Base-by-base conservation (phyloP, 1,139 yeast genomes). In the Taphrina deformans region DNA sequence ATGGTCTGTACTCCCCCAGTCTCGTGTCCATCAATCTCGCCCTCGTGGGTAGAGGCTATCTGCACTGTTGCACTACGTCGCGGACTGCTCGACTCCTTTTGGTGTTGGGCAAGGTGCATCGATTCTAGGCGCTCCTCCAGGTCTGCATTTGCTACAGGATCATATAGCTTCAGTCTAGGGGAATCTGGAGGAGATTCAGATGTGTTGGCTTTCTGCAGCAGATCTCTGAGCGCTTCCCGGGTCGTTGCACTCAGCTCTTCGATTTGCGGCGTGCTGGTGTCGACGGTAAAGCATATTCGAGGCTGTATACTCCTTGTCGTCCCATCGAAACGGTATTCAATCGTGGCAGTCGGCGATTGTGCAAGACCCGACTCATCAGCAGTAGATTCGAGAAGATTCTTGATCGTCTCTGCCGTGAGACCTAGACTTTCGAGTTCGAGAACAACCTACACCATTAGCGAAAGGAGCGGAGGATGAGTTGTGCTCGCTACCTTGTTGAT, bases 381-480 rank as follows among this genome's bases (percentile, higher is more conserved):
- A 6, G 67, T 24, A 24, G 63, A 26, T 9, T 51, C 62, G 46
- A 65, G 58, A 10, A 62, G 53, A 24, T 35, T 38, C 31, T 52
- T 50, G 58, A 65, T 65, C 7, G 67, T 62, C n/a, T 55, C 65
- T 16, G 65, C 29, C 29, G 40, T 56, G 14, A 65, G 50, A 0
- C 89, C 89, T 41, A 84, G 73, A 23, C 75, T 73, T 51, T 80
- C 79, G 41, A 86, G 78, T 73, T 87, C 92, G 33, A 78, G 76
- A 9, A 86, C 90, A 4, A 87, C 88, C 65, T 78, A 78, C 21
- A 27, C 2, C 27, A 53, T 38, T 6, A 35, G 45, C 45, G 29
- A 45, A 6, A 7, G 14, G 18, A 16, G 7, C 23, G 35, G 26
- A 10, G 9, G 4, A 10, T 24, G 21, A 6, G 26, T 7, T 9